Percentiles rank a stretch among this genome's conserved stretches.
These are phyloP conservation scores for Trametes maxima DNA, from an alignment of 768 basidiomycete genomes.

Conservation along the genomic window DNA sequence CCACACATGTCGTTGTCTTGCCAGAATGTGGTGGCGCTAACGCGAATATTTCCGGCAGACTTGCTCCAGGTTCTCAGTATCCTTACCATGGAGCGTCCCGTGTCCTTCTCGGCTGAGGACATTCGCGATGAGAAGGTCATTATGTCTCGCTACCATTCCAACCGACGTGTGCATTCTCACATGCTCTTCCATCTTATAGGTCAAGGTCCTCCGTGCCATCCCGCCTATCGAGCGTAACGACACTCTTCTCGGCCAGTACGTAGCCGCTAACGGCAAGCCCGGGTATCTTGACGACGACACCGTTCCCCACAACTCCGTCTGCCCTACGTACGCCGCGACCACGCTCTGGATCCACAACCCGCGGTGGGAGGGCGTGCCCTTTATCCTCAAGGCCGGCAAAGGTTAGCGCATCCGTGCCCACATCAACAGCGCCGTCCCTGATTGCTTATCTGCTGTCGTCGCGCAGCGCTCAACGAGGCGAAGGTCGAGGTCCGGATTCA, in stretches of 20 bases:
- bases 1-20: not conserved
- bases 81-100: conserved; percentile 96
- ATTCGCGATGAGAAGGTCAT: conserved; percentile 97
- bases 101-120: conserved; percentile 96
- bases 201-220: conserved; percentile 94
- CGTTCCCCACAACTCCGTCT: conserved; percentile 88
- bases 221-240: conserved; percentile 77
- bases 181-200: conserved; percentile 48
- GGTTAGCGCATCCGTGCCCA: conserved; percentile 49
- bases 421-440: conserved; percentile 6
- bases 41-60: conserved; percentile 50
- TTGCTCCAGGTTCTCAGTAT: conserved; percentile 93
- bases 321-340: conserved; percentile 93
- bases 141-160: not conserved
- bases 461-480: conserved; percentile 89
- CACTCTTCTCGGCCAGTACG: conserved; percentile 93
- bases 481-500: conserved; percentile 98
- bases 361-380: conserved; percentile 98
- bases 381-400: conserved; percentile 98
- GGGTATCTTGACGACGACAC: conserved; percentile 98
- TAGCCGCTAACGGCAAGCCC: conserved; percentile 86
- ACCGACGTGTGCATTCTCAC: conserved; percentile 24
- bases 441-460: conserved; percentile 13
- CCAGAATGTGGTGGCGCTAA: not conserved
- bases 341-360: conserved; percentile 93